Evolutionary conservation across 1,139 yeast genomes (phyloP).

Genomic region (Pneumocystis murina): DNA sequence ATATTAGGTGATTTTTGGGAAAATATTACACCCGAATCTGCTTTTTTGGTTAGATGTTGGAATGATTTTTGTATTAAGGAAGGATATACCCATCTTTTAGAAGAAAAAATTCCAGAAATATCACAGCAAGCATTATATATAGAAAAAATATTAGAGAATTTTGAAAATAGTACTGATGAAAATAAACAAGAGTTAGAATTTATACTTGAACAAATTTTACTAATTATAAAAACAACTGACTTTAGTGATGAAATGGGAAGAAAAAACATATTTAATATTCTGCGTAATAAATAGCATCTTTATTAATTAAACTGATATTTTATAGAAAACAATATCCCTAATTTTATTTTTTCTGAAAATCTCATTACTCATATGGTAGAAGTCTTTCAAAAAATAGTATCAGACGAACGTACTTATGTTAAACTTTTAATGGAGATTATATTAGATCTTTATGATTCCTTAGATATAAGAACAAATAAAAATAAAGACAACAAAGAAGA

Average conservation of each 20-base stretch:
- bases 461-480: slow-evolving; percentile 30
- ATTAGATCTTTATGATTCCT: slow-evolving; percentile 60
- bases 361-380: slow-evolving; percentile 45
- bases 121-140: slow-evolving; percentile 50
- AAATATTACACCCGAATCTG: slow-evolving; percentile 55
- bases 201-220: slow-evolving; percentile 57
- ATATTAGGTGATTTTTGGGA: slow-evolving; percentile 39
- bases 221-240: slow-evolving; percentile 58
- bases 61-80: slow-evolving; percentile 39
- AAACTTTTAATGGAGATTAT: slow-evolving; percentile 75
- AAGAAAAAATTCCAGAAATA: slow-evolving; percentile 66
- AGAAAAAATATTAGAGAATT: slow-evolving; percentile 35
- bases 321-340: slow-evolving; percentile 2
- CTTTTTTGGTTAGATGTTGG: slow-evolving; percentile 55
- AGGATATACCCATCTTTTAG: slow-evolving; percentile 39
- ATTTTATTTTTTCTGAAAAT: slow-evolving; percentile 33
- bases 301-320: slow-evolving; percentile 17
- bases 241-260: slow-evolving; percentile 87
- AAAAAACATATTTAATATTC: slow-evolving; percentile 57
- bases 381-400: slow-evolving; percentile 55
- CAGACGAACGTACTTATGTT: slow-evolving; percentile 70
- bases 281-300: slow-evolving; percentile 32
- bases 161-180: slow-evolving; percentile 22
- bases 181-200: slow-evolving; percentile 51
- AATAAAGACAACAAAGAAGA: slow-evolving; percentile 14